Conservation (phyloP, 768 basidiomycete species). For the Mycena belliarum region DNA sequence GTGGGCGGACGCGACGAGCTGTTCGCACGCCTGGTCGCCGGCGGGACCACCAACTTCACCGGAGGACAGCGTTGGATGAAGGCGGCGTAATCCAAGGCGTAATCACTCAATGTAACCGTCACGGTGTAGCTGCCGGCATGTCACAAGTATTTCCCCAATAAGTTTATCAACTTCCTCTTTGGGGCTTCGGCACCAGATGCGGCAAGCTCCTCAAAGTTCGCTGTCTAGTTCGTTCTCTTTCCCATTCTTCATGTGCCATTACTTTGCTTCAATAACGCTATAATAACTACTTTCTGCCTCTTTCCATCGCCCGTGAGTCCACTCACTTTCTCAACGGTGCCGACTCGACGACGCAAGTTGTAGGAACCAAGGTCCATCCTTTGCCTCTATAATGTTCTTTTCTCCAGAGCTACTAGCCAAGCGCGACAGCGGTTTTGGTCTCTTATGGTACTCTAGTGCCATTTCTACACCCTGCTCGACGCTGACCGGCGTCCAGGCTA, state of each 20-base stretch:
- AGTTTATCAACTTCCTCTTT: constrained; percentile 14
- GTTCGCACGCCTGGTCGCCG: constrained; percentile 63
- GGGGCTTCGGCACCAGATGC: constrained; percentile 2
- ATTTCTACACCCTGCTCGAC: neutral
- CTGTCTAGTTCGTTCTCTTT: neutral
- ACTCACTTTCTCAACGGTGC: neutral
- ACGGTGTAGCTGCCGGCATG: too few species aligned
- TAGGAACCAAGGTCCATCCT: neutral
- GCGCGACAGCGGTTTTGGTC: constrained; percentile 85
- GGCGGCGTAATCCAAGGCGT: too few species aligned
- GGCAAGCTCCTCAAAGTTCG: constrained; percentile 1
- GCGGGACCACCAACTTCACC: constrained; percentile 38
- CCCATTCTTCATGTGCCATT: neutral
- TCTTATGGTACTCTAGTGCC: constrained; percentile 62
- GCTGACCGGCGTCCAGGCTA: constrained; percentile 53
- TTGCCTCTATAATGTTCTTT: constrained; percentile 74
- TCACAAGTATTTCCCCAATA: too few species aligned
- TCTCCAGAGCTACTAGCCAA: constrained; percentile 77
- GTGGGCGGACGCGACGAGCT: constrained; percentile 64
- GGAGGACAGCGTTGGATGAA: constrained; percentile 52
- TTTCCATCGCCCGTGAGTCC: neutral
- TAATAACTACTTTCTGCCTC: neutral
- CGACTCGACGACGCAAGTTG: neutral
- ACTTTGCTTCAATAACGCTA: constrained; percentile 10
- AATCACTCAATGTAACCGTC: too few species aligned